Percentiles rank a stretch among this genome's conserved stretches.
These are phyloP conservation scores for Talaromyces sp. DNA, from an alignment of 2,329 filamentous ascomycete species.

Conservation along the genomic window DNA sequence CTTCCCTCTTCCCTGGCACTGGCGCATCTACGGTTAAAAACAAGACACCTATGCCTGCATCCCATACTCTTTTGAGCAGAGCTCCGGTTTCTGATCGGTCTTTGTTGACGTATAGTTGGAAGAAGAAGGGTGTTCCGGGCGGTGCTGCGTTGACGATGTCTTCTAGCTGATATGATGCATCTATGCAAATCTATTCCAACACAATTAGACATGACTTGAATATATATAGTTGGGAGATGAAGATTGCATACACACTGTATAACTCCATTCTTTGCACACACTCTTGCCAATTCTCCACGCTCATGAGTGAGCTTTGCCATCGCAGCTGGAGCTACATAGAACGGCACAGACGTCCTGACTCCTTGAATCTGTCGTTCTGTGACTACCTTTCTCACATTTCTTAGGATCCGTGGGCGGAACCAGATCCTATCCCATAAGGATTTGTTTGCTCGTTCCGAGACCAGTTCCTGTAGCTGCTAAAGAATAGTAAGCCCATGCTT, in stretches of 20 bases:
- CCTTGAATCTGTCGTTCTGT: not conserved
- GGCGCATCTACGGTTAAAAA: conserved; percentile 37
- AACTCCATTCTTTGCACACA: not conserved
- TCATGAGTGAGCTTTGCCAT: not conserved
- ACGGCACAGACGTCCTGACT: not conserved
- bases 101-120: conserved; percentile 42
- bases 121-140: conserved; percentile 27
- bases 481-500: conserved; percentile 46
- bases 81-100: conserved; percentile 29
- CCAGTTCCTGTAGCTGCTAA: conserved; percentile 52
- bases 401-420: conserved; percentile 48
- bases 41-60: conserved; percentile 29
- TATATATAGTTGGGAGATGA: not conserved
- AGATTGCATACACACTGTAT: not conserved
- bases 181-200: conserved; percentile 28
- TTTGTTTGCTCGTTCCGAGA: conserved; percentile 45
- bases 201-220: conserved; percentile 19
- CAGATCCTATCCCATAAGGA: conserved; percentile 45
- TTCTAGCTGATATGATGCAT: conserved; percentile 32
- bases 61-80: conserved; percentile 26
- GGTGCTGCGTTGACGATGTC: conserved; percentile 35
- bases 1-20: conserved; percentile 33
- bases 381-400: conserved; percentile 22
- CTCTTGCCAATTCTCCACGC: not conserved
- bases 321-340: conserved; percentile 36